Conservation (phyloP, 2,329 filamentous ascomycete genomes). For the Coniochaeta ligniaria region DNA sequence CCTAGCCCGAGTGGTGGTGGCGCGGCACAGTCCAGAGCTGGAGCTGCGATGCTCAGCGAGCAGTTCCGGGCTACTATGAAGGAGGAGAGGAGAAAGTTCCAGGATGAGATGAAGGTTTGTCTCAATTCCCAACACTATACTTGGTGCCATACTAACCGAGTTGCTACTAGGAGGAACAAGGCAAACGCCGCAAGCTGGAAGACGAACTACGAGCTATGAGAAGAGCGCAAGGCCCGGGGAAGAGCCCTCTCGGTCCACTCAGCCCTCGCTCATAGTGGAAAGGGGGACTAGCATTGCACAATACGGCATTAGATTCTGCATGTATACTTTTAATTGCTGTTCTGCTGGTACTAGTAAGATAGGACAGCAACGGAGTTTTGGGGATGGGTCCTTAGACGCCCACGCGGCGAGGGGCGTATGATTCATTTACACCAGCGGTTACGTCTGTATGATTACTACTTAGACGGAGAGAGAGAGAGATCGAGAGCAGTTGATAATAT, state of each 20-base stretch:
- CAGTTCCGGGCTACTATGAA: slow-evolving; percentile 50
- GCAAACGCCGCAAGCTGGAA: slow-evolving; percentile 38
- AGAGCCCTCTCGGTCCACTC: slow-evolving; percentile 33
- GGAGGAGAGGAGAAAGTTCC: slow-evolving; percentile 49
- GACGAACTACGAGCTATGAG: slow-evolving; percentile 40
- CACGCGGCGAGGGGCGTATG: background rate
- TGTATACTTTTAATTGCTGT: background rate
- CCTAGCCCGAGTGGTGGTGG: slow-evolving; percentile 17
- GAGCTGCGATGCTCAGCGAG: slow-evolving; percentile 46
- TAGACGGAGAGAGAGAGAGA: background rate
- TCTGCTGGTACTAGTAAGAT: background rate
- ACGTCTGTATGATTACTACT: background rate
- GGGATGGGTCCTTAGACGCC: background rate
- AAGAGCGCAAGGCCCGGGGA: slow-evolving; percentile 32
- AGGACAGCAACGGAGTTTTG: background rate
- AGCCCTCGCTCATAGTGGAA: slow-evolving; percentile 9
- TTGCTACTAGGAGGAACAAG: slow-evolving; percentile 39
- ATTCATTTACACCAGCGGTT: background rate
- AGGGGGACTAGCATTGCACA: background rate
- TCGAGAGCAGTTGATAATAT: background rate
- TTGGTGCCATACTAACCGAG: slow-evolving; percentile 19
- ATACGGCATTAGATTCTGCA: background rate
- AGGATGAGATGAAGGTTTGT: slow-evolving; percentile 44
- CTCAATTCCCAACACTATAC: background rate
- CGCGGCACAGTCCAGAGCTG: slow-evolving; percentile 27